Conservation (phyloP, 2,329 filamentous ascomycete genomes). For the Claviceps sp. region DNA sequence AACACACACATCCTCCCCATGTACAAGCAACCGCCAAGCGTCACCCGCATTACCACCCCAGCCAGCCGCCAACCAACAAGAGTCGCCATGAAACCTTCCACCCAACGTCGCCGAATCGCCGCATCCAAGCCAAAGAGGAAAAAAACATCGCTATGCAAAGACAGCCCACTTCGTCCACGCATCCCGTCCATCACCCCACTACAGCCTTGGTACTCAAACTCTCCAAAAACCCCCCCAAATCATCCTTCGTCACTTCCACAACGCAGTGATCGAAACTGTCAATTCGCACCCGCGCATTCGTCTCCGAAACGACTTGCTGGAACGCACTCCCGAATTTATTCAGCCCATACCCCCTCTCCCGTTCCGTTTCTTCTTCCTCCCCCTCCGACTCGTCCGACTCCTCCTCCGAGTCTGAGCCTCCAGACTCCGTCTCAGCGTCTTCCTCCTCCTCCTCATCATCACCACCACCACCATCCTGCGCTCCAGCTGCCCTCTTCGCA, state of each 20-base stretch:
- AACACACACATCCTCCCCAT: too few species aligned
- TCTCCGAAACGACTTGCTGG: constrained; percentile 86
- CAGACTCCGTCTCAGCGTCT: constrained; percentile 32
- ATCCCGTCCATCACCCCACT: constrained; percentile 33
- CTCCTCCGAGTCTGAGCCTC: constrained; percentile 27
- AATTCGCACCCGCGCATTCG: constrained; percentile 75
- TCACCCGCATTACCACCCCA: background rate
- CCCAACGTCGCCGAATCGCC: too few species aligned
- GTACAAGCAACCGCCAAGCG: background rate
- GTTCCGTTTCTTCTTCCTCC: constrained; percentile 37
- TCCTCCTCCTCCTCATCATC: constrained; percentile 26
- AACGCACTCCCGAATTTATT: constrained; percentile 94
- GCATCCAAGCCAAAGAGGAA: too few species aligned
- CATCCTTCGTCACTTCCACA: constrained; percentile 95
- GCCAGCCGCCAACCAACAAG: too few species aligned
- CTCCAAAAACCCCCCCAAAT: constrained; percentile 81
- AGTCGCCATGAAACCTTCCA: too few species aligned
- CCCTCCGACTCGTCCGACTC: constrained; percentile 35
- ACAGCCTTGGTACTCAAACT: constrained; percentile 84
- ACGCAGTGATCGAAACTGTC: constrained; percentile 97
- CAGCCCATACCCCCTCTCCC: constrained; percentile 55
- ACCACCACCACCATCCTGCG: constrained; percentile 19
- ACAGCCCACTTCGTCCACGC: too few species aligned
- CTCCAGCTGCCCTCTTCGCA: constrained; percentile 34
- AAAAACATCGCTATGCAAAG: background rate